Conservation (phyloP, 495 filamentous ascomycete species). For the Astrothelium subdiscretum region DNA sequence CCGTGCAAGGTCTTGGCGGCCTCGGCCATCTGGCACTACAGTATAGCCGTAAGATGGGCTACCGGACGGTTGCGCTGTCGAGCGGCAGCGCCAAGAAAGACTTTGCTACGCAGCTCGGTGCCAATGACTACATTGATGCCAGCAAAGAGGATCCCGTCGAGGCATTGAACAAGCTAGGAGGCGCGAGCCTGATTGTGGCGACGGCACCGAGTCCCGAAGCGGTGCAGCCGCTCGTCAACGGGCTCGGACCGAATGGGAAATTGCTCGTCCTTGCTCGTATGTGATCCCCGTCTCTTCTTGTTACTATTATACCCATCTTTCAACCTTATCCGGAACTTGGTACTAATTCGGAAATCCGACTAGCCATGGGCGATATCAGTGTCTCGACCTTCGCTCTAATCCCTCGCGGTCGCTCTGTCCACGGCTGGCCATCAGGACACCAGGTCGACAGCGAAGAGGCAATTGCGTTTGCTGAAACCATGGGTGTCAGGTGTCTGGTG, state of each 20-base stretch:
- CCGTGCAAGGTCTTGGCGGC: conserved; percentile 41
- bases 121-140: conserved; percentile 55
- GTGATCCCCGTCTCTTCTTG: conserved; percentile 10
- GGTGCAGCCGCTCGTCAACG: conserved; percentile 43
- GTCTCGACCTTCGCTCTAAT: conserved; percentile 41
- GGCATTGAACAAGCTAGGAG: conserved; percentile 45
- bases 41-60: conserved; percentile 54
- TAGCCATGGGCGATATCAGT: conserved; percentile 38
- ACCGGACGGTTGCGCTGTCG: conserved; percentile 50
- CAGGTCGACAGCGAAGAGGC: conserved; percentile 55
- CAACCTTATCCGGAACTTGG: not conserved
- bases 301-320: not conserved
- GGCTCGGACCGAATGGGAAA: conserved; percentile 46
- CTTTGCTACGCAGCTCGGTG: conserved; percentile 51
- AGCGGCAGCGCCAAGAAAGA: conserved; percentile 44
- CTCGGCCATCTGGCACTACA: conserved; percentile 53
- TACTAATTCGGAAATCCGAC: not conserved
- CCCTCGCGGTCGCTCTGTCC: conserved; percentile 38
- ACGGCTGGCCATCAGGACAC: conserved; percentile 54
- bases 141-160: conserved; percentile 39
- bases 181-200: conserved; percentile 48
- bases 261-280: conserved; percentile 44
- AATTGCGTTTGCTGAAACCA: conserved; percentile 45
- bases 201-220: conserved; percentile 49
- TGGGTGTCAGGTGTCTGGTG: conserved; percentile 50